Percentiles rank a stretch among this genome's conserved stretches.
Evolutionary conservation across 371 early-diverging fungal genomes (phyloP).

Genomic region (Syncephalis plumigaleata): DNA sequence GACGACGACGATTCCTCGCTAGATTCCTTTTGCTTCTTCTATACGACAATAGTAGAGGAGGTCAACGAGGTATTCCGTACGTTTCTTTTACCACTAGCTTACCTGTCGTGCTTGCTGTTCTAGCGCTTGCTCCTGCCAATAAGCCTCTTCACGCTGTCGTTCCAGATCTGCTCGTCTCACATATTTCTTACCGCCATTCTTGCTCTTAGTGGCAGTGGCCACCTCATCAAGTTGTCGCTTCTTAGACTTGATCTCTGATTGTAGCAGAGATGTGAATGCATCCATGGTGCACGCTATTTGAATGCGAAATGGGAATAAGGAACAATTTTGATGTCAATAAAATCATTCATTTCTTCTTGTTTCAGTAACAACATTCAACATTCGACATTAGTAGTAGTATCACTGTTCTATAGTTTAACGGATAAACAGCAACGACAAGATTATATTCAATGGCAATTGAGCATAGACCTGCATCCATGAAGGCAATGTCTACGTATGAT

Average conservation of each 20-base stretch:
- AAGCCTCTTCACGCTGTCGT: conserved; percentile 42
- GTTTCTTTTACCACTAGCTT: too few species aligned
- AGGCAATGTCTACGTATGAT: too few species aligned
- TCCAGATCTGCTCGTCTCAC: conserved; percentile 62
- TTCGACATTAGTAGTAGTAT: too few species aligned
- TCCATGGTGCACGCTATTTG: conserved; percentile 26
- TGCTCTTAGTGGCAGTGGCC: conserved; percentile 6
- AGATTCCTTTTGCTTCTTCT: conserved; percentile 4
- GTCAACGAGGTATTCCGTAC: too few species aligned
- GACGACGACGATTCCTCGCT: too few species aligned
- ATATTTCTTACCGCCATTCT: conserved; percentile 38
- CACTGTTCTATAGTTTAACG: too few species aligned
- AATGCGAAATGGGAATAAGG: background rate
- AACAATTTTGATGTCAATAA: background rate
- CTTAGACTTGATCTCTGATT: conserved; percentile 52
- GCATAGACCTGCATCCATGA: too few species aligned
- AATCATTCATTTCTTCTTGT: too few species aligned
- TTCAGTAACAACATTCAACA: too few species aligned
- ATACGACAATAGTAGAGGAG: too few species aligned
- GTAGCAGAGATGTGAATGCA: conserved; percentile 45
- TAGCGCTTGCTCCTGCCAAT: conserved; percentile 30
- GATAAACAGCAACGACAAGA: too few species aligned
- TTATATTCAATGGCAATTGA: too few species aligned
- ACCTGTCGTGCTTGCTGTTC: conserved; percentile 29
- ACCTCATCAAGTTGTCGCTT: conserved; percentile 25